Percentiles rank a stretch among this genome's conserved stretches.
Conservation (phyloP, 768 basidiomycete species). For the Cystofilobasidium bisporidii region DNA sequence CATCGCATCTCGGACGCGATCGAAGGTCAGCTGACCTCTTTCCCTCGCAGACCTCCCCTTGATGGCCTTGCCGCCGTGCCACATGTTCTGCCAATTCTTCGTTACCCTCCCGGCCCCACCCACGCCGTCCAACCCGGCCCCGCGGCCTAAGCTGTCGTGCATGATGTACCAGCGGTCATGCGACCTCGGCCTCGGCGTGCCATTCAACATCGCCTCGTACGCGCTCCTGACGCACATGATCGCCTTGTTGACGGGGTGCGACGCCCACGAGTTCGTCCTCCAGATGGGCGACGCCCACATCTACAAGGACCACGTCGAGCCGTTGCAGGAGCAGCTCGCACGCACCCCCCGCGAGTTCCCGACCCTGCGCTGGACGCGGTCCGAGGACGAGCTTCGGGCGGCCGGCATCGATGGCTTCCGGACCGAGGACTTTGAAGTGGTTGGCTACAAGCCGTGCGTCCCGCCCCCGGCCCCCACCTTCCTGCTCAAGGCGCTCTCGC, state of each 20-base stretch:
- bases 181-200: slow-evolving; percentile 91
- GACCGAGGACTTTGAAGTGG: slow-evolving; percentile 70
- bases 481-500: background rate
- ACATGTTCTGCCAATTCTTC: slow-evolving; percentile 98
- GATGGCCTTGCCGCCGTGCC: slow-evolving; percentile 97
- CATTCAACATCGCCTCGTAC: slow-evolving; percentile 99
- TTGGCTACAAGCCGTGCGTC: slow-evolving; percentile 72
- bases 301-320: slow-evolving; percentile 80
- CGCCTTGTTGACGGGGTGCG: slow-evolving; percentile 78
- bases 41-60: slow-evolving; percentile 73
- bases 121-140: slow-evolving; percentile 43
- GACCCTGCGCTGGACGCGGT: slow-evolving; percentile 60
- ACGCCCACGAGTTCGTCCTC: slow-evolving; percentile 80
- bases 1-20: no score
- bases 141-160: slow-evolving; percentile 67
- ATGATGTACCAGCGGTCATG: slow-evolving; percentile 97
- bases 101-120: slow-evolving; percentile 63
- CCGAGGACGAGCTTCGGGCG: slow-evolving; percentile 43
- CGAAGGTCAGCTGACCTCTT: no score
- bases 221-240: slow-evolving; percentile 96
- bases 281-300: slow-evolving; percentile 98
- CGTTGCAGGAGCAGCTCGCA: slow-evolving; percentile 70
- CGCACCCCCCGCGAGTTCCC: slow-evolving; percentile 76
- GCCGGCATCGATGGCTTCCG: slow-evolving; percentile 68
- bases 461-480: slow-evolving; percentile 31